These are phyloP conservation scores for Pythium aquatile DNA, from an alignment of 352 stramenopile species.

Conservation along the genomic window DNA sequence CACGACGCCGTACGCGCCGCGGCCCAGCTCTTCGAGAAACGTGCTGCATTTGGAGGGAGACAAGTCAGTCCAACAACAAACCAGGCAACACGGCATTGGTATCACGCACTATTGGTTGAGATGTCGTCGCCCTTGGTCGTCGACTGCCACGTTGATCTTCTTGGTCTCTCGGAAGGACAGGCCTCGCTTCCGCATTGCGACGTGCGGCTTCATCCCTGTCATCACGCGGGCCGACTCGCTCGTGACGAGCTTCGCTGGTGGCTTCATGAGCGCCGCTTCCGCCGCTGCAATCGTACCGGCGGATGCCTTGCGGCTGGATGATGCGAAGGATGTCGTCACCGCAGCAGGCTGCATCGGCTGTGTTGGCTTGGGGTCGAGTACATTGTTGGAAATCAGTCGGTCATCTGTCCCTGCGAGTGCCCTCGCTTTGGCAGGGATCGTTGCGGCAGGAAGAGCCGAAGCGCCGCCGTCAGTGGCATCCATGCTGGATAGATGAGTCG, in stretches of 20 bases:
- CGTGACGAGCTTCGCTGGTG: slow-evolving; percentile 9
- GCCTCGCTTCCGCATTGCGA: slow-evolving; percentile 57
- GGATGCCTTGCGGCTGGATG: slow-evolving; percentile 5
- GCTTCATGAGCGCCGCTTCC: neutral
- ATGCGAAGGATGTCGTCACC: neutral
- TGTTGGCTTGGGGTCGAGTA: neutral
- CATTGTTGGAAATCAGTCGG: slow-evolving; percentile 1
- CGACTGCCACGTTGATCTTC: slow-evolving; percentile 46
- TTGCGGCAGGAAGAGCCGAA: neutral
- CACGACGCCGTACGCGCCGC: slow-evolving; percentile 71
- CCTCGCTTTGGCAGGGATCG: neutral
- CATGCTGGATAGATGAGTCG: neutral
- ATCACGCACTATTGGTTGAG: slow-evolving; percentile 77
- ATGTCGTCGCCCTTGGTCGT: slow-evolving; percentile 51
- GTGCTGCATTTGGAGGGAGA: slow-evolving; percentile 35
- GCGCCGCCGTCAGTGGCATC: neutral
- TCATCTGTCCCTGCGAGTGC: neutral
- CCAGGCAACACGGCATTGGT: neutral
- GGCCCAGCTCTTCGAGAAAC: slow-evolving; percentile 68
- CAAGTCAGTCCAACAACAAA: slow-evolving; percentile 3
- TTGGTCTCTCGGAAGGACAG: slow-evolving; percentile 70
- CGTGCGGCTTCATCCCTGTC: slow-evolving; percentile 51
- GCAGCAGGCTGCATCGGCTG: neutral
- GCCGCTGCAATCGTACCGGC: neutral
- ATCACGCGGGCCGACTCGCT: slow-evolving; percentile 41